A percentile compares a stretch with the other conserved stretches of the same genome.
Conservation (phyloP, 768 basidiomycete genomes). For the Dioszegia crocea region DNA sequence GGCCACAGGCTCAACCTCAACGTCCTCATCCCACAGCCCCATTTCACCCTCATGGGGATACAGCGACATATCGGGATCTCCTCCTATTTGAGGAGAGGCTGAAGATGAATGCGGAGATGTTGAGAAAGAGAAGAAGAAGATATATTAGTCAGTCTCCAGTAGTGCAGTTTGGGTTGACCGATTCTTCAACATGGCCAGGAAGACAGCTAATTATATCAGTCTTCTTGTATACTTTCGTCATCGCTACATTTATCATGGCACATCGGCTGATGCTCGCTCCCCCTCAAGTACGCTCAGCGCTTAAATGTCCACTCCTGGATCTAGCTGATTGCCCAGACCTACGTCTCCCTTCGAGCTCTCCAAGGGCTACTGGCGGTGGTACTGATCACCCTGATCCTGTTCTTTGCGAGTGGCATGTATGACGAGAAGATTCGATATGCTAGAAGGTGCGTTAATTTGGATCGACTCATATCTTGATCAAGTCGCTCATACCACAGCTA, state of each 20-base stretch:
- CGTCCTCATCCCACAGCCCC: conserved; percentile 28
- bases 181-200: no score
- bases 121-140: conserved; percentile 71
- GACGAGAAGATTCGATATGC: conserved; percentile 93
- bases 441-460: conserved; percentile 66
- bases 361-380: conserved; percentile 79
- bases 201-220: conserved; percentile 12
- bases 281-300: conserved; percentile 7
- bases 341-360: conserved; percentile 56
- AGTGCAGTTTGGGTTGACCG: no score
- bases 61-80: conserved; percentile 77
- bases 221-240: conserved; percentile 37
- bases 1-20: neutral
- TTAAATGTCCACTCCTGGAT: neutral
- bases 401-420: conserved; percentile 96
- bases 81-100: conserved; percentile 93
- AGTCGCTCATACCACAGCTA: conserved; percentile 59
- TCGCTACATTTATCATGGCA: conserved; percentile 65
- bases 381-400: conserved; percentile 82
- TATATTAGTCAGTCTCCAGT: conserved; percentile 40
- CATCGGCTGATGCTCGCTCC: conserved; percentile 67
- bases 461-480: neutral
- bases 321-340: conserved; percentile 49
- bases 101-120: conserved; percentile 79
- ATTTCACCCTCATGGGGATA: conserved; percentile 66